Base-by-base conservation (phyloP, 2,329 filamentous ascomycete species). In the Colletotrichum australisinense region DNA sequence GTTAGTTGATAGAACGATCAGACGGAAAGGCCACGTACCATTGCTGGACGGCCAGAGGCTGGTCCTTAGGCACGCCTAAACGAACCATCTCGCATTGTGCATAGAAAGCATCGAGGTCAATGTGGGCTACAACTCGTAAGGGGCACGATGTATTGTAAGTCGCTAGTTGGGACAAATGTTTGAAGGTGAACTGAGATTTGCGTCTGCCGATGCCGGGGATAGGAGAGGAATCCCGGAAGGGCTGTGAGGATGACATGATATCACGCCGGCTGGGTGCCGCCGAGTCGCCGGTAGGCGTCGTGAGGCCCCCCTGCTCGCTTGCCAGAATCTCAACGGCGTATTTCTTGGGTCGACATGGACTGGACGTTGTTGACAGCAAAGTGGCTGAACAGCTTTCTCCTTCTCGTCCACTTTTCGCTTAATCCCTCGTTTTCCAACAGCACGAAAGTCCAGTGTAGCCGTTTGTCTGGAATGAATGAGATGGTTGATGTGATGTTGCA, bases 81-180 rank as follows among this genome's bases (percentile, higher is more conserved):
- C 97, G 91, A 11, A 98, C 92, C 89, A 95, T 97, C 84, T 99
- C 97, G 80, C 95, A 98, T 86, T 99, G 97, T 4, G 94, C 93
- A 82, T 99, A 99, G 84, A 99, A 99, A 52, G 96, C 96, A 89
- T 99, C 97, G 73, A 99, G 91, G 79, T 99, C 97, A 75, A 98
- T 91, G 81, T 98, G 95, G 7, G 95, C 94, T 77, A 98, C 91
- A 32, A 97, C 93, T 58, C 97, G 92, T 46, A 99, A 87, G 1
- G 96, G 96, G 63, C 91, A 95, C 9, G 91, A 90, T 0, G 92
- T 87, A 42, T 90, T 91, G 76, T 89, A 95, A 11, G 91, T 88
- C 7, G 92, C 90, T 70, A 98, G 89, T 76, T 95, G 92, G 42
- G 90, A 88, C 19, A 98, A 88, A 67, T 98, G 92, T 74, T 93